These are phyloP conservation scores for Solanum rostratum DNA, from an alignment of 257 asterid genomes.

Conservation along the genomic window DNA sequence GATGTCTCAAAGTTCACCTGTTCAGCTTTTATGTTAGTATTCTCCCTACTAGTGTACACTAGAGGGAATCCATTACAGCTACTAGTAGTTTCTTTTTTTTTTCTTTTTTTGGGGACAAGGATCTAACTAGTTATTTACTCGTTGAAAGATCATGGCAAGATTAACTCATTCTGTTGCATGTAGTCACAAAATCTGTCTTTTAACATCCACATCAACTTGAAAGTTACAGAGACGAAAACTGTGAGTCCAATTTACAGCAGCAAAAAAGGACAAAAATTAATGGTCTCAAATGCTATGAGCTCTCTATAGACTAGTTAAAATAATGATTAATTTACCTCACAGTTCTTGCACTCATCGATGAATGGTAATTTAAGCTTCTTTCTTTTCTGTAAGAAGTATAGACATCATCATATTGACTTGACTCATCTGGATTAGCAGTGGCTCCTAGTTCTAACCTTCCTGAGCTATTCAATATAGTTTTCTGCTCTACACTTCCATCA, in stretches of 20 bases:
- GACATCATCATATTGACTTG: constrained; percentile 83
- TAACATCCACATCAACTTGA: not conserved
- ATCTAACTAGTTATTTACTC: not conserved
- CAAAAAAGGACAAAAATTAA: not conserved
- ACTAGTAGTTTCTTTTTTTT: not conserved
- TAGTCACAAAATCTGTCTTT: not conserved
- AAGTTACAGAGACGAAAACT: not conserved
- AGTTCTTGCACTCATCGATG: constrained; percentile 78
- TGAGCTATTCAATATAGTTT: constrained; percentile 50
- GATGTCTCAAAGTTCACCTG: not conserved
- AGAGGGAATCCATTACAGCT: not conserved
- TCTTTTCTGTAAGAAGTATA: constrained; percentile 82
- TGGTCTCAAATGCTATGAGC: not conserved
- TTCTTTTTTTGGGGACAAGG: not conserved
- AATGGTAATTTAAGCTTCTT: constrained; percentile 74
- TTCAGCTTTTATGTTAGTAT: not conserved
- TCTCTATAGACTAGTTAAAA: not conserved
- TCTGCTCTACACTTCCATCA: constrained; percentile 61
- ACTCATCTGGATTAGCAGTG: constrained; percentile 54
- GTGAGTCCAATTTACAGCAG: not conserved
- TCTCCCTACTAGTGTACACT: not conserved
- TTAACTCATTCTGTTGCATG: not conserved
- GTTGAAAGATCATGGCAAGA: not conserved
- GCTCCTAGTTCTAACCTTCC: constrained; percentile 85
- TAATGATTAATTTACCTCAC: not conserved